These are phyloP conservation scores for Cladophialophora carrionii DNA, from an alignment of 2,329 filamentous ascomycete species.

Conservation along the genomic window DNA sequence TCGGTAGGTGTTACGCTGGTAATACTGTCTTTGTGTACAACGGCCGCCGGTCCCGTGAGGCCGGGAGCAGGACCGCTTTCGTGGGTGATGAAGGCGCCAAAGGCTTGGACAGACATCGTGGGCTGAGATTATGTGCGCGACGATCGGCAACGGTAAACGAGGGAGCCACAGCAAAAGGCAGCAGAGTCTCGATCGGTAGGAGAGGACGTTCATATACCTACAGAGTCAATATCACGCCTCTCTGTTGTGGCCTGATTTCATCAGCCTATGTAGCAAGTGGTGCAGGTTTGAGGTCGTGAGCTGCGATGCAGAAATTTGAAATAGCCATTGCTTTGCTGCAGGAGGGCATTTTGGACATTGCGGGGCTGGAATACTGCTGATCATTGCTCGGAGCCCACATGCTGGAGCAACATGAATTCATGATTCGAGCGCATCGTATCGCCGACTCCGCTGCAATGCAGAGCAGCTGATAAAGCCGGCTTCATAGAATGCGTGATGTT, in stretches of 20 bases:
- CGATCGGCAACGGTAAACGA: neutral
- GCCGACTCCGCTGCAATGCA: neutral
- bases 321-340: neutral
- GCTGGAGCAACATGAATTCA: neutral
- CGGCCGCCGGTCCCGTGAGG: constrained; percentile 47
- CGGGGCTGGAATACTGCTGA: neutral
- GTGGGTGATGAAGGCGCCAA: constrained; percentile 51
- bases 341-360: neutral
- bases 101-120: constrained; percentile 44
- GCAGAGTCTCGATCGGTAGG: neutral
- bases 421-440: neutral
- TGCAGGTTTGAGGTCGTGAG: neutral
- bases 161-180: neutral
- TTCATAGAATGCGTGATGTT: neutral
- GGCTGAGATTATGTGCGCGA: neutral
- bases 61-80: constrained; percentile 41
- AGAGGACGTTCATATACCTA: neutral
- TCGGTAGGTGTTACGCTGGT: constrained; percentile 33
- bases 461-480: neutral
- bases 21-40: constrained; percentile 41
- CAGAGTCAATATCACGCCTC: neutral
- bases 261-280: neutral
- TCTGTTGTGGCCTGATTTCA: neutral
- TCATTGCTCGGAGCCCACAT: neutral
- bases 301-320: neutral